phyloP scores from a whole-genome alignment of 2,329 filamentous ascomycete genomes.

The Aspergillus novoparasiticus region DNA sequence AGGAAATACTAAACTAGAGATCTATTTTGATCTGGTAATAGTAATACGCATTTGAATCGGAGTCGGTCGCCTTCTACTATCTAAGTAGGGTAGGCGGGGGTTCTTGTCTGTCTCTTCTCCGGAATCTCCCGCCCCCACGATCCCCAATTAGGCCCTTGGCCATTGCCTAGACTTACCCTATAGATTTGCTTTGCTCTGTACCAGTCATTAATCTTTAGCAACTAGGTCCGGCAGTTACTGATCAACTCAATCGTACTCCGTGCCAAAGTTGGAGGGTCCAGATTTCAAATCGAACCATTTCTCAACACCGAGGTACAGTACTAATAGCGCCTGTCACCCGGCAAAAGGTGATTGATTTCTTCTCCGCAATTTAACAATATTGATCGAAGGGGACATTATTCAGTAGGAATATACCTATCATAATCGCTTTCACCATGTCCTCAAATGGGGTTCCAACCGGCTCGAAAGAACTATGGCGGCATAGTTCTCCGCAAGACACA shows the following conservation, averaged over 20 bases:
- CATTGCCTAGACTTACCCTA: neutral
- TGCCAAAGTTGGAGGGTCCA: neutral
- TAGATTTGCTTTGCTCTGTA: neutral
- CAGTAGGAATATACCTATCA: neutral
- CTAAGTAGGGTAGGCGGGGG: neutral
- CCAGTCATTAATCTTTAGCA: neutral
- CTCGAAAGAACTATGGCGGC: slow-evolving; percentile 67
- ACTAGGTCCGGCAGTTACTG: neutral
- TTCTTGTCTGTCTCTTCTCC: slow-evolving; percentile 4
- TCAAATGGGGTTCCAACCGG: slow-evolving; percentile 11
- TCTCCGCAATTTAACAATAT: neutral
- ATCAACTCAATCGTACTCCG: neutral
- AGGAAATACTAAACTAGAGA: neutral
- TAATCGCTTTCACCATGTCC: slow-evolving; percentile 1
- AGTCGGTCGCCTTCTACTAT: too few species aligned
- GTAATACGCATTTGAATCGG: neutral
- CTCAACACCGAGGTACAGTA: neutral
- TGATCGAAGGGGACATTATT: neutral
- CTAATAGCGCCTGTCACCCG: neutral
- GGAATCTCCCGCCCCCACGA: slow-evolving; percentile 15
- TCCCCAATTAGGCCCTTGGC: neutral
- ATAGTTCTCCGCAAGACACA: slow-evolving; percentile 67
- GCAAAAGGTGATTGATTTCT: neutral
- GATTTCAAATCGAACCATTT: neutral
- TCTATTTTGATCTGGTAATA: neutral